Conservation (phyloP, 2,329 filamentous ascomycete species). For the Pseudogymnoascus verrucosus region DNA sequence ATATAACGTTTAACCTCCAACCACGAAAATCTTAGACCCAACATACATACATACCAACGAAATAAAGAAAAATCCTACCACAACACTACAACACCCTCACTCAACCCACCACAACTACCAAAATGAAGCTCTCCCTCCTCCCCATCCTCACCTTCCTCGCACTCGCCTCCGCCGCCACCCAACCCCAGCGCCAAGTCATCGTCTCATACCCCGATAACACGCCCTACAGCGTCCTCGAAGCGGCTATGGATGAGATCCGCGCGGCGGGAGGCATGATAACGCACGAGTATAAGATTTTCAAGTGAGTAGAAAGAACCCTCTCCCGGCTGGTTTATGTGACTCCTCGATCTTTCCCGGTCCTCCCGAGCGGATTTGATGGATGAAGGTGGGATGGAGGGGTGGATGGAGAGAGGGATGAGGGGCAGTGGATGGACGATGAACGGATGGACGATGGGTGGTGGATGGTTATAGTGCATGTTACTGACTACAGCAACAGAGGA, state of each 20-base stretch:
- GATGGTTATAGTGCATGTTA: not conserved
- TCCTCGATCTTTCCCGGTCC: not conserved
- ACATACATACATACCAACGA: not conserved
- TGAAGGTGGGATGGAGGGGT: not conserved
- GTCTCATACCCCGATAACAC: constrained; percentile 65
- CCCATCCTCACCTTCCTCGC: constrained; percentile 49
- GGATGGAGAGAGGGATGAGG: not conserved
- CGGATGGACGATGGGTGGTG: not conserved
- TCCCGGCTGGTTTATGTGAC: not conserved
- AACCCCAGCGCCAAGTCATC: constrained; percentile 62
- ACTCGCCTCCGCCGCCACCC: constrained; percentile 49
- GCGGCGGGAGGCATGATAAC: constrained; percentile 69
- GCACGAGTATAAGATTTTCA: constrained; percentile 62
- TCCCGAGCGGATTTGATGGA: not conserved
- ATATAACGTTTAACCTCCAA: not conserved
- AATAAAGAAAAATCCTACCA: too few species aligned
- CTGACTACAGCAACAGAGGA: constrained; percentile 44
- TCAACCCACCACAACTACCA: not conserved
- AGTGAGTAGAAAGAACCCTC: constrained; percentile 40
- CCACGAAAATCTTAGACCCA: not conserved
- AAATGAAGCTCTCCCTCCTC: constrained; percentile 57
- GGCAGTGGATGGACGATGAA: too few species aligned
- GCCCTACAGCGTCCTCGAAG: constrained; percentile 56
- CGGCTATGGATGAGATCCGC: constrained; percentile 64
- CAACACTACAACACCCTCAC: too few species aligned